Percentiles rank a stretch among this genome's conserved stretches.
Evolutionary conservation across 345 rosid genomes (phyloP).

Genomic region (sweet orange (Citrus sinensis)): DNA sequence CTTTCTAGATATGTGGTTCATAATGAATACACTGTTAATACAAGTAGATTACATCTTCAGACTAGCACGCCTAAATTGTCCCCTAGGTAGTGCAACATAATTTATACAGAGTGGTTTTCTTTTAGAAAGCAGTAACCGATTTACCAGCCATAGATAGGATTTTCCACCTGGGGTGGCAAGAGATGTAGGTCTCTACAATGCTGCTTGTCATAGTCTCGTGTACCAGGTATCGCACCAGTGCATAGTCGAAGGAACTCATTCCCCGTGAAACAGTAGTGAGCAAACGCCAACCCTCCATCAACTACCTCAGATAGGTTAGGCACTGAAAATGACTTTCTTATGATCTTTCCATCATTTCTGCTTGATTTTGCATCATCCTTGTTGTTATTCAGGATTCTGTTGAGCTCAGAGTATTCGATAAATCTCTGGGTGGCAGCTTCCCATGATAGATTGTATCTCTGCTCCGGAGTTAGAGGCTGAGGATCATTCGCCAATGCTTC

Average conservation of each 20-base stretch:
- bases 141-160: slow-evolving; percentile 80
- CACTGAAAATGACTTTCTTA: slow-evolving; percentile 48
- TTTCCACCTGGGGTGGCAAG: slow-evolving; percentile 78
- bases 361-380: slow-evolving; percentile 11
- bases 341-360: slow-evolving; percentile 23
- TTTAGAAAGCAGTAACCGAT: not conserved
- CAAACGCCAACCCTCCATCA: slow-evolving; percentile 88
- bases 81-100: slow-evolving; percentile 6
- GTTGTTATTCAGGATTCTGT: slow-evolving; percentile 41
- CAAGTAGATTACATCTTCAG: not conserved
- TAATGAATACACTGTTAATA: not conserved
- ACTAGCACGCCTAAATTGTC: slow-evolving; percentile 8
- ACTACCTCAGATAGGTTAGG: slow-evolving; percentile 58
- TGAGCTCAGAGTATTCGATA: slow-evolving; percentile 77
- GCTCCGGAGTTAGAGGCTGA: slow-evolving; percentile 75
- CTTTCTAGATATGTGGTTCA: slow-evolving; percentile 2
- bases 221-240: slow-evolving; percentile 82
- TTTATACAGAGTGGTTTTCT: not conserved
- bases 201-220: slow-evolving; percentile 75
- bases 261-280: slow-evolving; percentile 83
- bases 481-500: slow-evolving; percentile 90
- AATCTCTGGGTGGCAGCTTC: slow-evolving; percentile 98
- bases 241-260: slow-evolving; percentile 80
- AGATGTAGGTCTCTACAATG: slow-evolving; percentile 85
- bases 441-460: slow-evolving; percentile 85